Base-by-base conservation (phyloP, 345 rosid species). In the Citrus reticulata region DNA sequence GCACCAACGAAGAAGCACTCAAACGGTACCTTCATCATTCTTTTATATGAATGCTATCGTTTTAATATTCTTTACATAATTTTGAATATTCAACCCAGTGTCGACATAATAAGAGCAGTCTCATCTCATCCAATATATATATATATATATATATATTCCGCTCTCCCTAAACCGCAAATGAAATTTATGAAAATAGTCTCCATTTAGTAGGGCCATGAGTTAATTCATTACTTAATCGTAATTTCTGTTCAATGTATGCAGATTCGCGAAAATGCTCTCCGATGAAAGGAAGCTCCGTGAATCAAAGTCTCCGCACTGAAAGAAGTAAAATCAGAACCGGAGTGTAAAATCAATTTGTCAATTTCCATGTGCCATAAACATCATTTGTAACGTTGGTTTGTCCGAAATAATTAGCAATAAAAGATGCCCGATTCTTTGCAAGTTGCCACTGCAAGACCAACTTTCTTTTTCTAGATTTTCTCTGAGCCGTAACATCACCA, bases 1-100 rank as follows among this genome's bases (percentile, higher is more conserved):
- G 79, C 60, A 89, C 93, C 57, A 85, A 92, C 22, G 88, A 84
- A 35, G 85, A 91, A 79, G 89, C 91, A 13, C 90, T 92, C 61
- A 77, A 76, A 78, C 88, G 89, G 98, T 92, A 62, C 10, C 24
- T 25, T 46, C 17, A 46, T 46, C 51, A 3, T 46, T 13, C 13
- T 46, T 46, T n/a, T 6, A 6, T 68, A 34, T 32, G 16, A 22
- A 11, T 25, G 25, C 27, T 51, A 4, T 24, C 29, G 0, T 20
- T 30, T 27, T 34, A 9, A 7, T 49, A 22, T 3, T 20, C 22
- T 55, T 5, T 10, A 11, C 22, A 4, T 16, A 51, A 25, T 27
- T 11, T 11, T 42, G 14, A 49, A 60, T 39, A 9, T 32, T 32
- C 34, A 64, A 64, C 9, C 39, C 37, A 6, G n/a, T 1, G 35